Percentiles rank a stretch among this genome's conserved stretches.
These are phyloP conservation scores for Echinochloa phyllopogon DNA, from an alignment of 176 grass and related monocot genomes.

Conservation along the genomic window DNA sequence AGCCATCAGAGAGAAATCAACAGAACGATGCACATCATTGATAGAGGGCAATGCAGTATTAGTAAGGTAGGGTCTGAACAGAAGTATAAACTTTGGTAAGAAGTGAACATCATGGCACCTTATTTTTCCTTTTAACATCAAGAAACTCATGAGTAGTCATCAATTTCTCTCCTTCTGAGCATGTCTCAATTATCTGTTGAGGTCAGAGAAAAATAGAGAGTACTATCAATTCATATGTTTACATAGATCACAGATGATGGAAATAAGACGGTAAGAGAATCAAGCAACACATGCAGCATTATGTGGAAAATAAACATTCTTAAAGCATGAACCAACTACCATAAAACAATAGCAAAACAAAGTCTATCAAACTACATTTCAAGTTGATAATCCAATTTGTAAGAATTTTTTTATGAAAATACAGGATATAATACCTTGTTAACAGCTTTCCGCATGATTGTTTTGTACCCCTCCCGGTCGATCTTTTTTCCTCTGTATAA, in stretches of 20 bases:
- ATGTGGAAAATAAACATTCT: slow-evolving; percentile 23
- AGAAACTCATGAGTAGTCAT: slow-evolving; percentile 91
- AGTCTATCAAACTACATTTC: neutral
- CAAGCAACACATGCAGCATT: slow-evolving; percentile 16
- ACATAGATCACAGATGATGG: slow-evolving; percentile 28
- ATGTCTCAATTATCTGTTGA: slow-evolving; percentile 85
- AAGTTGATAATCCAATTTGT: slow-evolving; percentile 14
- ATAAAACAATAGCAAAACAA: slow-evolving; percentile 24
- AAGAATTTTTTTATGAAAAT: slow-evolving; percentile 8
- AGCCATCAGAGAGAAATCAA: slow-evolving; percentile 11
- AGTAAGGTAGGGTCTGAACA: slow-evolving; percentile 19
- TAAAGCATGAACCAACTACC: slow-evolving; percentile 32
- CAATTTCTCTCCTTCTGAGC: slow-evolving; percentile 84
- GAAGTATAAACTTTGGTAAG: slow-evolving; percentile 26
- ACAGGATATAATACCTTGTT: slow-evolving; percentile 75
- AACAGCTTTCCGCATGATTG: slow-evolving; percentile 92
- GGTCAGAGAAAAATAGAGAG: slow-evolving; percentile 33
- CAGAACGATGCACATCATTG: slow-evolving; percentile 27
- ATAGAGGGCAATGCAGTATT: slow-evolving; percentile 22
- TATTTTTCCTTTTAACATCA: slow-evolving; percentile 86
- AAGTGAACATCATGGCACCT: slow-evolving; percentile 63
- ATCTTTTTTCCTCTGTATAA: slow-evolving; percentile 88
- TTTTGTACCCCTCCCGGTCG: slow-evolving; percentile 77
- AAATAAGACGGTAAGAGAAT: slow-evolving; percentile 34
- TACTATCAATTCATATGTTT: slow-evolving; percentile 19